These are phyloP conservation scores for Stachybotrys elegans DNA, from an alignment of 2,329 filamentous ascomycete species.

Conservation along the genomic window DNA sequence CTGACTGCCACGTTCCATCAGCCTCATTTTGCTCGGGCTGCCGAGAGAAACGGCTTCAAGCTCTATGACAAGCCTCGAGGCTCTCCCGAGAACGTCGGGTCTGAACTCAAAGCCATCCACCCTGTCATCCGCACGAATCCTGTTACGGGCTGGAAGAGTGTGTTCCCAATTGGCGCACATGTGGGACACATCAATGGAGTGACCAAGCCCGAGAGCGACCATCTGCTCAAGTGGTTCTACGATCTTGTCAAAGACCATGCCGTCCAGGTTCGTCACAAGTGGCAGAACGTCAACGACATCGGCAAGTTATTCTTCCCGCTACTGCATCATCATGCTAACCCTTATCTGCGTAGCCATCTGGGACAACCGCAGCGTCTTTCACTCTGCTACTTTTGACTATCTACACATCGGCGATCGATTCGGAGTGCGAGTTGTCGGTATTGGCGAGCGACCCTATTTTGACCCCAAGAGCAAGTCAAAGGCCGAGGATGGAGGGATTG, in stretches of 20 bases:
- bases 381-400: slow-evolving; percentile 50
- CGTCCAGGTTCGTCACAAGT: slow-evolving; percentile 43
- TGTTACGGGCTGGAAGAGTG: slow-evolving; percentile 52
- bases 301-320: slow-evolving; percentile 11
- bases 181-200: slow-evolving; percentile 46
- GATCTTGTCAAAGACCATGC: slow-evolving; percentile 50
- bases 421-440: slow-evolving; percentile 44
- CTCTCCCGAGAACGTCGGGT: slow-evolving; percentile 44
- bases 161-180: slow-evolving; percentile 48
- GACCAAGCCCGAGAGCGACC: slow-evolving; percentile 38
- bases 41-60: slow-evolving; percentile 36
- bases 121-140: slow-evolving; percentile 54
- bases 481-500: slow-evolving; percentile 1
- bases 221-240: slow-evolving; percentile 47
- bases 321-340: background rate
- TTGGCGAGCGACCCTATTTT: slow-evolving; percentile 50
- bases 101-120: slow-evolving; percentile 42
- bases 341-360: slow-evolving; percentile 39
- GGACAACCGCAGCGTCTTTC: slow-evolving; percentile 54
- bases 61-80: slow-evolving; percentile 41
- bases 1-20: slow-evolving; percentile 51
- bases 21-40: slow-evolving; percentile 44
- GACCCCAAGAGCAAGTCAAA: slow-evolving; percentile 34
- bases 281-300: slow-evolving; percentile 39
- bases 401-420: slow-evolving; percentile 39